Conservation (phyloP, 768 basidiomycete species). For the Gautieria morchelliformis region DNA sequence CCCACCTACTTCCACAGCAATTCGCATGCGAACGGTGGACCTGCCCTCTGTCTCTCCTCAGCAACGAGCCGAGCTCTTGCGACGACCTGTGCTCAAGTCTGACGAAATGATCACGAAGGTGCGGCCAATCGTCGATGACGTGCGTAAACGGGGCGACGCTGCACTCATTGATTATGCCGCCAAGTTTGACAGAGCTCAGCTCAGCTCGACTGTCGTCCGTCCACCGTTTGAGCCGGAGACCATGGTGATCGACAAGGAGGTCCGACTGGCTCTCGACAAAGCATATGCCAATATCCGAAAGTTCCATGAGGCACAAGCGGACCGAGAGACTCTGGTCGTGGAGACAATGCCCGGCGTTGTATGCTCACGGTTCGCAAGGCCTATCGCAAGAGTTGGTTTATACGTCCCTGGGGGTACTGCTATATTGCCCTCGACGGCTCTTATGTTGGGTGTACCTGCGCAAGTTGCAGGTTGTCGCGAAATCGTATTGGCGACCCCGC, state of each 20-base stretch:
- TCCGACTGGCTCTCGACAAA: constrained; percentile 75
- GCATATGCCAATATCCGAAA: constrained; percentile 88
- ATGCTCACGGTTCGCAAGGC: constrained; percentile 88
- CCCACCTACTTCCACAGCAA: constrained; percentile 32
- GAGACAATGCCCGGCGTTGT: constrained; percentile 98
- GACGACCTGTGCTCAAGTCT: constrained; percentile 79
- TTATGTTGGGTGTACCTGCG: constrained; percentile 97
- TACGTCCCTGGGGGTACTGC: constrained; percentile 98
- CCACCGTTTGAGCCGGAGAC: constrained; percentile 69
- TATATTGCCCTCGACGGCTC: constrained; percentile 88
- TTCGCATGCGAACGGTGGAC: constrained; percentile 70
- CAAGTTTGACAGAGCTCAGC: constrained; percentile 81
- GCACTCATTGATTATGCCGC: constrained; percentile 84
- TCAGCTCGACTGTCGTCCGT: constrained; percentile 59
- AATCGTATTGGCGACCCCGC: constrained; percentile 94
- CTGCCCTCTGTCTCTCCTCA: constrained; percentile 38
- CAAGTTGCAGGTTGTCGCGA: constrained; percentile 92
- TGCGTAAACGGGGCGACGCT: constrained; percentile 73
- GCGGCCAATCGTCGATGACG: constrained; percentile 85
- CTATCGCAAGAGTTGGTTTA: constrained; percentile 92
- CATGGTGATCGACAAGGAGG: constrained; percentile 49
- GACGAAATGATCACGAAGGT: constrained; percentile 89
- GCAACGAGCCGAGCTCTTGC: constrained; percentile 62
- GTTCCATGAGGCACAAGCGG: constrained; percentile 87
- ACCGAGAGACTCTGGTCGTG: constrained; percentile 59